Base-by-base conservation (phyloP, 805 yeast species). In the Candida nemodendra region DNA sequence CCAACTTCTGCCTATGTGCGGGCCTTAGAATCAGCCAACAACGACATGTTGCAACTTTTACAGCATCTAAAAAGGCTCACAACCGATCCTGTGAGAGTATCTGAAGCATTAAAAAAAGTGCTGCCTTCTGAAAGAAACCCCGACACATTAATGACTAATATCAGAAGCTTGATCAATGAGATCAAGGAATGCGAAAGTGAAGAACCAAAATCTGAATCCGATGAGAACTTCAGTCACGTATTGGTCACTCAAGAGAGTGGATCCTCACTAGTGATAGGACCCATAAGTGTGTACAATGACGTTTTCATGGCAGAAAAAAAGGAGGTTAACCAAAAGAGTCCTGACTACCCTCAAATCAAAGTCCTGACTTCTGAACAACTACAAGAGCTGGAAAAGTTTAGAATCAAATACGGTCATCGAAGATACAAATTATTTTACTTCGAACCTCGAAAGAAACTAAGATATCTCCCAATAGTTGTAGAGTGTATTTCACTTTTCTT, bases 401-500 rank as follows among this genome's bases (percentile, higher is more conserved):
- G 42, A 30, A 19, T 17, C 12, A 32, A 35, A 18, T 42, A 38
- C 27, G 42, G 42, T 2, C 42, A 42, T 19, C 38, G 29, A 29
- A 22, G 32, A 11, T 38, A 23, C 19, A 32, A 23, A 5, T 17
- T 42, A 18, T 42, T 35, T 23, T 38, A 42, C 25, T 42, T 42
- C 32, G 26, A 35, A 14, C 46, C 46, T 3, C 5, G 9, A 15
- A 15, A 14, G 3, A 18, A 19, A 3, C 26, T 38, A 18, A 35
- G 27, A 17, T 34, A 42, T 26, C 29, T 30, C 3, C 39, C 47
- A 2, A 25, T 31, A 3, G 36, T 42, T 13, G 26, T 24, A 5
- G 36, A 39, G 11, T 36, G 47, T 22, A 38, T 43, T 2, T 16
- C 24, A 12, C 26, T 39, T 12, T 45, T 78, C 51, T 78, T 77